A percentile compares a stretch with the other conserved stretches of the same genome.
These are phyloP conservation scores for Hortiboletus rubellus DNA, from an alignment of 1,284 basidiomycete species.

Conservation along the genomic window DNA sequence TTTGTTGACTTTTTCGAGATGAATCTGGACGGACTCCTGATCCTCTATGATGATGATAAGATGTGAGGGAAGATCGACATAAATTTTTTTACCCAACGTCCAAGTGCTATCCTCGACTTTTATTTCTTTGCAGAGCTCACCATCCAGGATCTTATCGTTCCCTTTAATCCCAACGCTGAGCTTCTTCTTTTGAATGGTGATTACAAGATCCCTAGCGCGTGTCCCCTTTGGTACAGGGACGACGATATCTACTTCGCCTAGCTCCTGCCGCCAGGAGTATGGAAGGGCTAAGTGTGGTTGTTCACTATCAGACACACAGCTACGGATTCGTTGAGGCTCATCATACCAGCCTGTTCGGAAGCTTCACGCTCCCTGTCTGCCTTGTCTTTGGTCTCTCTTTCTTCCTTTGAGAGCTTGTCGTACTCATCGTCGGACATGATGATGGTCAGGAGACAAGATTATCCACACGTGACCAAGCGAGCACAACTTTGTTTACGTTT, in stretches of 20 bases:
- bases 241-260: slow-evolving; percentile 83
- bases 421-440: slow-evolving; percentile 59
- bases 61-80: slow-evolving; percentile 4
- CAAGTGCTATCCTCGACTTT: slow-evolving; percentile 97
- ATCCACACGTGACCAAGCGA: slow-evolving; percentile 30
- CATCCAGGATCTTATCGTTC: slow-evolving; percentile 79
- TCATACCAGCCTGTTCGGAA: slow-evolving; percentile 83
- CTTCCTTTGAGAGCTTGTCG: slow-evolving; percentile 77
- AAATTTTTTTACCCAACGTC: slow-evolving; percentile 70
- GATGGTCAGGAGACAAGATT: slow-evolving; percentile 22
- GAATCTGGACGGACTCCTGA: slow-evolving; percentile 67
- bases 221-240: slow-evolving; percentile 89
- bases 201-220: slow-evolving; percentile 71
- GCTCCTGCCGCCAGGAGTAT: slow-evolving; percentile 90
- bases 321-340: not conserved
- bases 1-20: slow-evolving; percentile 86
- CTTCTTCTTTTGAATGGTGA: slow-evolving; percentile 80
- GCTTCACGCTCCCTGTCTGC: slow-evolving; percentile 68
- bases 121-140: slow-evolving; percentile 93
- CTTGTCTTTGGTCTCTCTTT: slow-evolving; percentile 73
- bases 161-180: slow-evolving; percentile 87
- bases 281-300: slow-evolving; percentile 65
- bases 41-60: slow-evolving; percentile 60
- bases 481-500: slow-evolving; percentile 27
- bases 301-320: slow-evolving; percentile 20